These are phyloP conservation scores for Jaenimonas drosophilae DNA, from an alignment of 208 protist genomes.

Conservation along the genomic window DNA sequence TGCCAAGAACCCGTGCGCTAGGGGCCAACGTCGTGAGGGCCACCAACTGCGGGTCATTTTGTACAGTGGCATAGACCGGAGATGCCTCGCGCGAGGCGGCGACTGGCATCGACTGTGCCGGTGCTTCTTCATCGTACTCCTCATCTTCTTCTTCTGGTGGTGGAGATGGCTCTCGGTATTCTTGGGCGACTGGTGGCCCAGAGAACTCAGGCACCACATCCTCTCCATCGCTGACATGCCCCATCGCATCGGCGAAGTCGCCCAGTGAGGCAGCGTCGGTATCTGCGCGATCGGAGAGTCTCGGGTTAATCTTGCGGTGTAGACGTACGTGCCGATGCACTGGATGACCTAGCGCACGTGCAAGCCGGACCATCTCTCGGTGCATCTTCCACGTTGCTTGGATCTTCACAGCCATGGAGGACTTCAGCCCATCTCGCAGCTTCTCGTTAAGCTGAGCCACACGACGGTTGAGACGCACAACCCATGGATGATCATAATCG, in stretches of 20 bases:
- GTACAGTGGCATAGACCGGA: conserved; percentile 21
- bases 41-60: conserved; percentile 10
- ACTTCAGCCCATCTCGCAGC: conserved; percentile 30
- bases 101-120: background rate
- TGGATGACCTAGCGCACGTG: conserved; percentile 40
- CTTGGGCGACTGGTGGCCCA: background rate
- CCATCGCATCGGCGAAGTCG: conserved; percentile 31
- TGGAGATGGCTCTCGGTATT: background rate
- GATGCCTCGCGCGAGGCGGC: conserved; percentile 4
- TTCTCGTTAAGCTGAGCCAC: conserved; percentile 29
- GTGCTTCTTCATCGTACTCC: background rate
- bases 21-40: conserved; percentile 37
- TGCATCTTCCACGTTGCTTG: conserved; percentile 80
- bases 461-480: conserved; percentile 56
- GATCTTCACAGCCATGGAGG: conserved; percentile 65
- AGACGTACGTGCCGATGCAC: conserved; percentile 61
- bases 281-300: too few relatives aligned
- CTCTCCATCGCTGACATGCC: conserved; percentile 11
- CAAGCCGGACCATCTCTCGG: conserved; percentile 48
- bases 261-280: conserved; percentile 42
- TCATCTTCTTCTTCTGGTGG: background rate
- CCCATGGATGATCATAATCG: conserved; percentile 82
- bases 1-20: conserved; percentile 40
- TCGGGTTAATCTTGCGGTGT: conserved; percentile 24
- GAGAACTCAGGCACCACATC: background rate